Conservation (phyloP, 345 rosid genomes). For the Syzygium grande region DNA sequence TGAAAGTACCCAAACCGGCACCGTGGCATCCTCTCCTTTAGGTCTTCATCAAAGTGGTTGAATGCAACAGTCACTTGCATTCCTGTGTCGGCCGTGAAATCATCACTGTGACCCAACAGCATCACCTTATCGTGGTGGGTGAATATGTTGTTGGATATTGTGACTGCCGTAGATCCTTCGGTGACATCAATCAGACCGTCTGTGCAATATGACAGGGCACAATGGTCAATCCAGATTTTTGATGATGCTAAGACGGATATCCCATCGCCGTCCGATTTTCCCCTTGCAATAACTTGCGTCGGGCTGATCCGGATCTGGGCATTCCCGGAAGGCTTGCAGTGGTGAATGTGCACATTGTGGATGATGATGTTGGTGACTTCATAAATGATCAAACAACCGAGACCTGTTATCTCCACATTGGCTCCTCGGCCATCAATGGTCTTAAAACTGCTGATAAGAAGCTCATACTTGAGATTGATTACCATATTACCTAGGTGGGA, state of each 20-base stretch:
- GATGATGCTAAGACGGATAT: constrained; percentile 4
- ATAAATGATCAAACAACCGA: constrained; percentile 5
- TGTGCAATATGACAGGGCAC: constrained; percentile 7
- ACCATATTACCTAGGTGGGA: constrained; percentile 4
- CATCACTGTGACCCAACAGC: constrained; percentile 18
- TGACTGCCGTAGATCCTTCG: constrained; percentile 12
- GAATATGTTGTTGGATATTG: constrained; percentile 9
- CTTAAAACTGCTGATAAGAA: constrained; percentile 9
- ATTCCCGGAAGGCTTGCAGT: constrained; percentile 13
- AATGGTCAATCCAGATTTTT: constrained; percentile 15
- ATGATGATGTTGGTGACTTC: constrained; percentile 9
- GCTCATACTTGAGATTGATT: constrained; percentile 11
- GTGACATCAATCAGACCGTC: constrained; percentile 18
- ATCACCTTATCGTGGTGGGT: constrained; percentile 15
- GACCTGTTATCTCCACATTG: constrained; percentile 2
- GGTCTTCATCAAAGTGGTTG: constrained; percentile 10
- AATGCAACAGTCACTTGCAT: constrained; percentile 18
- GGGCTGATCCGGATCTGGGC: constrained; percentile 12
- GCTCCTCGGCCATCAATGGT: constrained; percentile 19
- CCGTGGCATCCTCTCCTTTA: constrained; percentile 12
- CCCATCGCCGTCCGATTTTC: constrained; percentile 8
- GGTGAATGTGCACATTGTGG: constrained; percentile 9
- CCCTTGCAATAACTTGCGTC: background rate
- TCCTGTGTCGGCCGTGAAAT: constrained; percentile 7
- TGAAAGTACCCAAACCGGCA: constrained; percentile 14